Evolutionary conservation across 2,329 filamentous ascomycete species (phyloP).

Genomic region (Ilyonectria mors-panacis): DNA sequence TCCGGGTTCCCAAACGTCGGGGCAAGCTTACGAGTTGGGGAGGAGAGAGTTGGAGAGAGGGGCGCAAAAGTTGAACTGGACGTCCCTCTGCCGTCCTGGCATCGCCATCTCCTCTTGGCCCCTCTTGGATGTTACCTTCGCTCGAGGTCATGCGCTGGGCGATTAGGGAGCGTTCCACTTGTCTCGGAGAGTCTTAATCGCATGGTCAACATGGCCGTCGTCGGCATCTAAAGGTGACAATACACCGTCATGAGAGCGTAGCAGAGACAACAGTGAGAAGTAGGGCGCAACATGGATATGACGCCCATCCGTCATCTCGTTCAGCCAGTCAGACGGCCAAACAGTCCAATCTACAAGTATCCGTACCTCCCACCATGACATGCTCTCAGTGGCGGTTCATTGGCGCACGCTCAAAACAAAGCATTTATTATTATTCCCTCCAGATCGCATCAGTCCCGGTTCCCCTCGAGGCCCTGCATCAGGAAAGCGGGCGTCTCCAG

Average conservation of each 20-base stretch:
- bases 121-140: slow-evolving; percentile 28
- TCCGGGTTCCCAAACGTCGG: slow-evolving; percentile 30
- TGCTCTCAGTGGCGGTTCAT: slow-evolving; percentile 15
- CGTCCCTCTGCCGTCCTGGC: slow-evolving; percentile 8
- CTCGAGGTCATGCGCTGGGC: slow-evolving; percentile 19
- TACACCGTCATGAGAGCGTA: slow-evolving; percentile 3
- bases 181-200: slow-evolving; percentile 10
- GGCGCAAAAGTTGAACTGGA: slow-evolving; percentile 16
- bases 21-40: slow-evolving; percentile 24
- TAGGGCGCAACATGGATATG: slow-evolving; percentile 19
- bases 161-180: slow-evolving; percentile 6
- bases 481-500: slow-evolving; percentile 21
- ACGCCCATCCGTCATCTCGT: slow-evolving; percentile 22
- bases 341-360: slow-evolving; percentile 16
- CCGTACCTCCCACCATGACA: slow-evolving; percentile 20
- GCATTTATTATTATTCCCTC: slow-evolving; percentile 29
- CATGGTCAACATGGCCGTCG: slow-evolving; percentile 12
- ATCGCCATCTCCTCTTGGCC: slow-evolving; percentile 22
- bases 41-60: slow-evolving; percentile 13
- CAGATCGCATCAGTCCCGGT: slow-evolving; percentile 30
- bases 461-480: slow-evolving; percentile 23
- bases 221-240: neutral
- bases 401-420: slow-evolving; percentile 21
- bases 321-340: slow-evolving; percentile 26
- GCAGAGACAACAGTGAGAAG: slow-evolving; percentile 8